Percentiles rank a stretch among this genome's conserved stretches.
Evolutionary conservation across 2,329 filamentous ascomycete species (phyloP).

Genomic region (Pseudocercospora fijiensis): DNA sequence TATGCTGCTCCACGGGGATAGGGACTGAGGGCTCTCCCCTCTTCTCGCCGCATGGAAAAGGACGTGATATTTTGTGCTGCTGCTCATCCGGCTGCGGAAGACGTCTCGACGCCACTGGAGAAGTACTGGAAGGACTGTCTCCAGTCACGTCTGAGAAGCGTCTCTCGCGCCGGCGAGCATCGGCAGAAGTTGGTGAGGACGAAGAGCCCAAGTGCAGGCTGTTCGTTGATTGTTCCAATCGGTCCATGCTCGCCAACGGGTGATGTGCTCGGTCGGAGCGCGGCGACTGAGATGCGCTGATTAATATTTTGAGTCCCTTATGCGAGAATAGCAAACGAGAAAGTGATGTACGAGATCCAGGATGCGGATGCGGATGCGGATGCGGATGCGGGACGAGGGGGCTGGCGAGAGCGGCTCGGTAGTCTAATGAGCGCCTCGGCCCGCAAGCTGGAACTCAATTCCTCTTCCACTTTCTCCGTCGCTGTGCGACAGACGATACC

Average conservation of each 20-base stretch:
- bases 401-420: neutral
- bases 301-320: too few species aligned
- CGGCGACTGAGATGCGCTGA: neutral
- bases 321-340: neutral
- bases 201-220: neutral
- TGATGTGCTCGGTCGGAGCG: too few species aligned
- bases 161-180: slow-evolving; percentile 7
- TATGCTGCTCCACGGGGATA: slow-evolving; percentile 6
- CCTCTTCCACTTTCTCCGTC: neutral
- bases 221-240: neutral
- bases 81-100: neutral
- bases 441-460: neutral
- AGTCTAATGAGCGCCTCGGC: neutral
- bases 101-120: neutral
- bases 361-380: too few species aligned
- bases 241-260: neutral
- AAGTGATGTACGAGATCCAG: neutral
- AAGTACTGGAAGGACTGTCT: neutral
- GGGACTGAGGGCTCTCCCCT: neutral
- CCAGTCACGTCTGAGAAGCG: slow-evolving; percentile 17
- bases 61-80: neutral
- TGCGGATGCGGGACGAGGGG: neutral
- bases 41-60: neutral
- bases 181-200: neutral
- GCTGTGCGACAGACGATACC: neutral